Evolutionary conservation across 345 rosid genomes (phyloP).

Genomic region (Brassica incana): DNA sequence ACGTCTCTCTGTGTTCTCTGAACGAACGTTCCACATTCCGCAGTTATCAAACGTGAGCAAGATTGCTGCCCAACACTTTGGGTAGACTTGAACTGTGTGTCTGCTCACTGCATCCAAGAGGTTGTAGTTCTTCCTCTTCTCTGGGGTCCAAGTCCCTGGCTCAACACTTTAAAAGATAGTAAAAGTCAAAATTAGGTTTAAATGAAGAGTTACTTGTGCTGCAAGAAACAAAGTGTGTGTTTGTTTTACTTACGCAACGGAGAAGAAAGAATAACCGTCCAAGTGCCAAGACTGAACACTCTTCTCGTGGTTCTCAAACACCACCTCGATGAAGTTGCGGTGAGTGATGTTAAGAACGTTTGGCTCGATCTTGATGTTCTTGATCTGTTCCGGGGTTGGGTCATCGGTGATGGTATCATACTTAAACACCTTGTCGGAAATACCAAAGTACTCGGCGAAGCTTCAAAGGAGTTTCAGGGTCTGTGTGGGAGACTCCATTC

Average conservation of each 20-base stretch:
- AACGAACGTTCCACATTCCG: conserved; percentile 93
- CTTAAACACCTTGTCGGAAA: conserved; percentile 53
- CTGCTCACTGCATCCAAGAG: conserved; percentile 81
- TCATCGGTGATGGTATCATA: conserved; percentile 48
- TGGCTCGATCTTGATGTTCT: conserved; percentile 33
- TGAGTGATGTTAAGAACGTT: conserved; percentile 65
- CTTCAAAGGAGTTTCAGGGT: conserved; percentile 63
- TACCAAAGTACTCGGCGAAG: conserved; percentile 63
- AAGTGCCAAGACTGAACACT: conserved; percentile 71
- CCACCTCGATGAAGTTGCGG: conserved; percentile 69
- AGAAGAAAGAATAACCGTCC: conserved; percentile 77
- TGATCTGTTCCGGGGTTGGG: conserved; percentile 39
- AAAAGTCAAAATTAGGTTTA: conserved; percentile 2
- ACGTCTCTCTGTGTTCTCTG: conserved; percentile 60
- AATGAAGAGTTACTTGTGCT: not conserved
- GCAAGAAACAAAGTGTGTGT: not conserved
- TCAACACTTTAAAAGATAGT: conserved; percentile 49
- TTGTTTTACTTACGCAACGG: conserved; percentile 63
- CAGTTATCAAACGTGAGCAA: conserved; percentile 78
- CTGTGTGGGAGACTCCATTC: conserved; percentile 61
- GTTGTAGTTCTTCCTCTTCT: conserved; percentile 79
- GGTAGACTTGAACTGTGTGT: conserved; percentile 77
- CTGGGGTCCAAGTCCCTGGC: conserved; percentile 81
- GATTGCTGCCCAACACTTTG: conserved; percentile 87
- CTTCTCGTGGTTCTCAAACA: conserved; percentile 77